Base-by-base conservation (phyloP, 2,329 filamentous ascomycete species). In the Rhynchosporium graminicola region DNA sequence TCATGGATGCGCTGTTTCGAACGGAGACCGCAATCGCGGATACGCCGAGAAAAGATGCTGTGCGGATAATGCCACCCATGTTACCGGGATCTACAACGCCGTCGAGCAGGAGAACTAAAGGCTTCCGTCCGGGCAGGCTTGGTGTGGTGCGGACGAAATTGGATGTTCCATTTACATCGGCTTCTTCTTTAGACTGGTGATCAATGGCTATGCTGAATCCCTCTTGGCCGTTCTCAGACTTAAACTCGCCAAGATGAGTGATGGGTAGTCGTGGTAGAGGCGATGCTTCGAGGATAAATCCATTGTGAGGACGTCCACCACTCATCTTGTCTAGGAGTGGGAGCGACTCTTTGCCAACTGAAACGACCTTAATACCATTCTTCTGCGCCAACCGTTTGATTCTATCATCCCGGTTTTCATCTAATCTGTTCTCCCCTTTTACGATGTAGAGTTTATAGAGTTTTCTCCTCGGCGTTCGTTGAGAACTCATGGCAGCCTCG, bases 41-140 rank as follows among this genome's bases (percentile, higher is more conserved):
- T 5, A 91, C 88, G 28, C 94, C 94, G n/a, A 98, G 84, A 75
- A 95, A 98, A 71, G 91, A 89, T 2, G 92, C 92, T 5, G 91
- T 91, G 42, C 95, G 89, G 48, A 98, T 82, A 63, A 98, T 94
- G 28, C 88, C 92, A 47, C 95, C 95, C 0, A 98, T 79, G 73
- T 99, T 99, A 31, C 91, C 92, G 0, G 92, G 90, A 72, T 99
- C 94, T 9, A 92, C 78, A 43, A 96, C 87, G 59, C 88, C 84
- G 69, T 95, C 88, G 1, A 95, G 79, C 38, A 94, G 77, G 1
- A 96, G 78, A 8, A 96, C 80, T 36, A 96, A 80, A 0, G 91
- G 91, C 57, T 87, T 84, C 60, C 84, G 79, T 69, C 77, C 79
- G 28, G 68, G 69, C 48, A 65, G 68, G 65, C 60, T 65, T 7